Base-by-base conservation (phyloP, 768 basidiomycete species). In the Phylloporus sp. region DNA sequence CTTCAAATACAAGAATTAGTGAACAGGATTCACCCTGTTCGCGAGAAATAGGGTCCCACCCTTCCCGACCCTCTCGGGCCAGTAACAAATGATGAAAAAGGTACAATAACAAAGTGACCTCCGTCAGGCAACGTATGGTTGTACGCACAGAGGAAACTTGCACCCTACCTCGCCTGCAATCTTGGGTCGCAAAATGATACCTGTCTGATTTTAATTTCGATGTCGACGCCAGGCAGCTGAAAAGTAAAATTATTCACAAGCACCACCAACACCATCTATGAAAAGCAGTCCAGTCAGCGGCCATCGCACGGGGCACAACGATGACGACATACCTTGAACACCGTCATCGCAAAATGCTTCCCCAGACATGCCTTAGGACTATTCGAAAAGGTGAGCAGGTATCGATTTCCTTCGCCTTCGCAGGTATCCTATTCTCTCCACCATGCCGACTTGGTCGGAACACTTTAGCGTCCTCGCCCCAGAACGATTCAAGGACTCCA, bases 391-490 rank as follows among this genome's bases (percentile, higher is more conserved):
- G 74, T 73, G n/a, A 79, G 61, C 21, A 77, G 57, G 55, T 79
- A 76, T 0, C 71, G 68, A 50, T 65, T 21, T 71, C 69, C 37
- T 71, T 71, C 0, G 71, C 69, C 10, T 56, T 53, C 28, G 31
- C 31, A 13, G 54, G 50, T 13, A 50, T 50, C 1, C 62, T 58
- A 13, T 62, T 58, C 9, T 50, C n/a, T n/a, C n/a, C 20, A 5
- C 33, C 44, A 4, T 29, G 9, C 5, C 84, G 69, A 46, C 79
- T 79, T 0, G 84, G 84, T 28, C 74, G 67, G 58, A 81, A 87
- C 31, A 74, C 71, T 22, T 72, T 69, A 2, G 80, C 74, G 44
- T 80, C 75, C 1, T 69, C 56, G 2, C 84, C 84, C 84, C 85
- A 87, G 75, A 74, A 7, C 68, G 62, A 59, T 84, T 83, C 49